Conservation (phyloP, 768 basidiomycete genomes). For the Strobilomyces confusus region DNA sequence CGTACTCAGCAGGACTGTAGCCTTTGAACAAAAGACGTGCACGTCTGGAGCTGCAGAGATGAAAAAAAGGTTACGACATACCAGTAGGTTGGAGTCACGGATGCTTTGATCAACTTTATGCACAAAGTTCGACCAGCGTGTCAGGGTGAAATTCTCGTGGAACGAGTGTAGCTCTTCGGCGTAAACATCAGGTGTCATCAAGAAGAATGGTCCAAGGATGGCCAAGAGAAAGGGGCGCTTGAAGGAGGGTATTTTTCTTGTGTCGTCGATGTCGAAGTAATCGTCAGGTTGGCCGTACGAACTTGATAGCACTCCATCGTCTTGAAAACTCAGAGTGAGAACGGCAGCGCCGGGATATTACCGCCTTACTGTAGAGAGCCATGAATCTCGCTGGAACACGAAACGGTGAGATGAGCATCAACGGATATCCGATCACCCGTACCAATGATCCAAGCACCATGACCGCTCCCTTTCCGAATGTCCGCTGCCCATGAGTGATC, state of each 20-base stretch:
- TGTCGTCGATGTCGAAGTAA: constrained; percentile 29
- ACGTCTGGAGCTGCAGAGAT: not conserved
- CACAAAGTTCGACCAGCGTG: constrained; percentile 29
- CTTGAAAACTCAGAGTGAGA: constrained; percentile 4
- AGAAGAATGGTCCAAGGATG: constrained; percentile 20
- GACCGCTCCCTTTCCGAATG: constrained; percentile 3
- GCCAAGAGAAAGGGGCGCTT: constrained; percentile 17
- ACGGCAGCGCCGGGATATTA: not conserved
- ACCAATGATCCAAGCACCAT: constrained; percentile 29
- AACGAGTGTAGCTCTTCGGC: constrained; percentile 28
- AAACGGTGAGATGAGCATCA: constrained; percentile 1
- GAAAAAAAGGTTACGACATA: constrained; percentile 1
- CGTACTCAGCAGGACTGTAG: constrained; percentile 28
- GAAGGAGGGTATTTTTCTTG: constrained; percentile 12
- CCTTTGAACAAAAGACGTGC: constrained; percentile 8
- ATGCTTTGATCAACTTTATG: constrained; percentile 30
- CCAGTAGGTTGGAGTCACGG: constrained; percentile 30
- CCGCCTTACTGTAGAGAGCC: constrained; percentile 26
- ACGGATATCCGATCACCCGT: not conserved
- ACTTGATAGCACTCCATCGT: constrained; percentile 25
- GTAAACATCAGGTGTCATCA: constrained; percentile 26
- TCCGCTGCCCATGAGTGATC: constrained; percentile 5
- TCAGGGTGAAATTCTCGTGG: constrained; percentile 24
- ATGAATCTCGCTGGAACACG: constrained; percentile 25
- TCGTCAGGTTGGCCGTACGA: constrained; percentile 31